phyloP scores from a whole-genome alignment of 2,329 filamentous ascomycete species.

The Xylariaceae sp. region DNA sequence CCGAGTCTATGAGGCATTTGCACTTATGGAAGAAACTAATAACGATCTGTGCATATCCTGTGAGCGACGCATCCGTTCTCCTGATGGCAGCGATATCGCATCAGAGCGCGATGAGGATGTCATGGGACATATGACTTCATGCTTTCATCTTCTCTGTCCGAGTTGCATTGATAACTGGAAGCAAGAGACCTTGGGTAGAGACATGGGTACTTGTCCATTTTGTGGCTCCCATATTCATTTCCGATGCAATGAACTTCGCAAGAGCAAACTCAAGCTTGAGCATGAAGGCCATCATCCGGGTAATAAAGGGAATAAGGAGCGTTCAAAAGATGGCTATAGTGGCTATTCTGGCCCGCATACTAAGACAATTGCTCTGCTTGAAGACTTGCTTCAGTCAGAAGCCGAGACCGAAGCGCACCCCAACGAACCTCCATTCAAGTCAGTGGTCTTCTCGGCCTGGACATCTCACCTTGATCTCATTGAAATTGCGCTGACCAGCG shows the following conservation, averaged over 20 bases:
- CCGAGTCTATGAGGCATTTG: conserved; percentile 80
- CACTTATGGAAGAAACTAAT: conserved; percentile 76
- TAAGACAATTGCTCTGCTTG: conserved; percentile 77
- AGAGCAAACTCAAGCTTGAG: conserved; percentile 51
- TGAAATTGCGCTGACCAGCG: conserved; percentile 66
- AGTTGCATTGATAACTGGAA: conserved; percentile 61
- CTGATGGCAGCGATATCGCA: conserved; percentile 50
- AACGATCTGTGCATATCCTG: conserved; percentile 69
- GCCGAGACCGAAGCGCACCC: conserved; percentile 56
- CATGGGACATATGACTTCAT: conserved; percentile 76
- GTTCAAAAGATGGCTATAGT: conserved; percentile 51
- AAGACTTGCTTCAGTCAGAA: conserved; percentile 63
- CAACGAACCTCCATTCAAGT: conserved; percentile 73
- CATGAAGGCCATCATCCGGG: conserved; percentile 48
- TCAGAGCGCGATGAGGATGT: conserved; percentile 57
- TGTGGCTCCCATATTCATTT: conserved; percentile 61
- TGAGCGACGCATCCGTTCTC: conserved; percentile 53
- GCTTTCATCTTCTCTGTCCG: conserved; percentile 79
- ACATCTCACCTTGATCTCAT: conserved; percentile 92
- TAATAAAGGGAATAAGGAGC: conserved; percentile 28
- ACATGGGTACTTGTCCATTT: conserved; percentile 55
- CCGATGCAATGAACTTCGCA: conserved; percentile 62
- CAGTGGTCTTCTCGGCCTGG: conserved; percentile 95
- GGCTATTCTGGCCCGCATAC: conserved; percentile 83
- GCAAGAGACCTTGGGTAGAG: conserved; percentile 43